Evolutionary conservation across 106 monocot species (phyloP).

Genomic region (Narthecium ossifragum): DNA sequence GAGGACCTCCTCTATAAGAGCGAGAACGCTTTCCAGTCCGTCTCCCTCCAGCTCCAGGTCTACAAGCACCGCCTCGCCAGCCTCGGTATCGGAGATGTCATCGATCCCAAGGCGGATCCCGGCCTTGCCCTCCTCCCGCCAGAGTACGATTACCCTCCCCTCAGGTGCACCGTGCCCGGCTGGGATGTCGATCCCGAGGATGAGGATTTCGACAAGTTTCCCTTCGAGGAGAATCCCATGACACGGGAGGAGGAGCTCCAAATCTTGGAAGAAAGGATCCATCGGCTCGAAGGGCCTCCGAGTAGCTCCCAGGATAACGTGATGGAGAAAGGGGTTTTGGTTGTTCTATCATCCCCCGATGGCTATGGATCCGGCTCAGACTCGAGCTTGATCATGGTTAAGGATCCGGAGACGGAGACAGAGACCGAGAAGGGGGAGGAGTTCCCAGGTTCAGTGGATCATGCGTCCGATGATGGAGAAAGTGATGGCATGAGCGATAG

Average conservation of each 20-base stretch:
- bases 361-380: not conserved
- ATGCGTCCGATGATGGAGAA: slow-evolving; percentile 3
- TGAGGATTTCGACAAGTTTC: slow-evolving; percentile 19
- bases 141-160: slow-evolving; percentile 19
- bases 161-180: slow-evolving; percentile 20
- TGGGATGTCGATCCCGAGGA: not conserved
- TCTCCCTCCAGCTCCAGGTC: slow-evolving; percentile 24
- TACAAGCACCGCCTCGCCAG: slow-evolving; percentile 25
- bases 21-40: slow-evolving; percentile 27
- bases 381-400: not conserved
- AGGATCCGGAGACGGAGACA: not conserved
- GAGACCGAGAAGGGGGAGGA: slow-evolving; percentile 8
- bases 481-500: slow-evolving; percentile 23
- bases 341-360: not conserved
- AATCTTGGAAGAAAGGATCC: too few species aligned
- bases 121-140: not conserved
- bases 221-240: slow-evolving; percentile 6
- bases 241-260: slow-evolving; percentile 16
- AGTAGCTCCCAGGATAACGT: not conserved
- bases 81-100: slow-evolving; percentile 10
- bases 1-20: slow-evolving; percentile 40
- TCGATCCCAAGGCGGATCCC: not conserved
- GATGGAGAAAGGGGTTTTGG: slow-evolving; percentile 21
- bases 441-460: slow-evolving; percentile 8
- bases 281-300: too few species aligned